Evolutionary conservation across 2,329 filamentous ascomycete species (phyloP), one percentile per base, ranked within the genome.

Genomic region (Albophoma yamanashiensis): DNA sequence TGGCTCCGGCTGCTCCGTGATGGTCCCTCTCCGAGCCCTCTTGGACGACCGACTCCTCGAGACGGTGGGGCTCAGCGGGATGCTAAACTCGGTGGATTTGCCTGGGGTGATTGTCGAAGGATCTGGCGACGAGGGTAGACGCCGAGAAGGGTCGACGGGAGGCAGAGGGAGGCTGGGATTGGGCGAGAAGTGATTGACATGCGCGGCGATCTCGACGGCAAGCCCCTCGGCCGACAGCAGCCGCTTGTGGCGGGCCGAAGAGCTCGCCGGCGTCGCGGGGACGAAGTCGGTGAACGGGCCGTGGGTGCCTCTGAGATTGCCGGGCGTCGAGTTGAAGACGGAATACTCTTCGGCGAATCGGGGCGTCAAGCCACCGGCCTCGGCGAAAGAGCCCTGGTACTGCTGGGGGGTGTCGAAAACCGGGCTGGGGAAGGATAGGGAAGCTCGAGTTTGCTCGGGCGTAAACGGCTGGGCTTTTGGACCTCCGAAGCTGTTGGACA

Each of bases 341-440:
- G 83, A 85, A 67, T 84, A 86, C 64, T 86, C 83, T 68, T 86
- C 82, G 64, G 83, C 82, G 74, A 85, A 87, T 61, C 78, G 79
- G 69, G 84, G 83, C 53, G 83, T 86, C 79, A 81, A 83, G 65
- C 78, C 77, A 64, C 76, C 75, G 58, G 78, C 70, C 62, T 82
- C 78, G 71, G 80, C 73, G 64, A 80, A 78, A 60, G 73, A 76
- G 62, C 74, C 74, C 63, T 76, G 76, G 65, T 72, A 76, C 60
- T 74, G 72, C 69, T 77, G 81, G 53, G 82, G 83, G 14, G 83
- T 86, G 65, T 84, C 78, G 71, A 85, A 82, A 62, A 79, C 71
- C 58, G 82, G 78, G 68, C 78, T 85, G 62, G 81, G 77, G 64
- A 83, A 82, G 59, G 75, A 69, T 66, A 78, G 71, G 59, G 81